These are phyloP conservation scores for Teratosphaeria epicoccoides DNA, from an alignment of 2,329 filamentous ascomycete species.

Conservation along the genomic window DNA sequence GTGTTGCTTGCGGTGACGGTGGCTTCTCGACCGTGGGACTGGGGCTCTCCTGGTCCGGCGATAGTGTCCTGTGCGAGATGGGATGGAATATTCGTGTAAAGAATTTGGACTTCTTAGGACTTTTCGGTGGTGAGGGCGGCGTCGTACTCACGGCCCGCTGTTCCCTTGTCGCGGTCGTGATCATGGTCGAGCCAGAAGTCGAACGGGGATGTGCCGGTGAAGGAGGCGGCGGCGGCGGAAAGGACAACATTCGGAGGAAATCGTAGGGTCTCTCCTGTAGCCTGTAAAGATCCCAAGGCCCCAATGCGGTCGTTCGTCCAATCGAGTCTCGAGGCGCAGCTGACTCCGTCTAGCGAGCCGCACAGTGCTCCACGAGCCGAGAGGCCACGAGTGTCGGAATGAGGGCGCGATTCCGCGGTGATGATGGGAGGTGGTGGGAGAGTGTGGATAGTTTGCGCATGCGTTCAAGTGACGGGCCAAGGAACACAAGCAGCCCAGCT, in stretches of 20 bases:
- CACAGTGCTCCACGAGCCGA: too few relatives aligned
- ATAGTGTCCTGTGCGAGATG: neutral
- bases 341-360: too few relatives aligned
- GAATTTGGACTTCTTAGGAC: constrained; percentile 12
- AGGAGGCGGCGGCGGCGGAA: neutral
- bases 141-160: constrained; percentile 8
- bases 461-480: neutral
- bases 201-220: neutral
- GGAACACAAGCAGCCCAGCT: neutral
- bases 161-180: neutral
- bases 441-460: neutral
- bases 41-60: neutral
- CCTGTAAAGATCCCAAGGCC: too few relatives aligned
- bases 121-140: constrained; percentile 3
- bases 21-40: neutral
- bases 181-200: neutral
- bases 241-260: neutral
- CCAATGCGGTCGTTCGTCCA: too few relatives aligned
- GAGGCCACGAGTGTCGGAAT: too few relatives aligned
- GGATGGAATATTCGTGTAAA: constrained; percentile 6
- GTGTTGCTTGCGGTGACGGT: neutral
- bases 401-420: neutral
- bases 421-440: neutral
- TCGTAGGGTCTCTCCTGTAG: neutral
- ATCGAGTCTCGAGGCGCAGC: too few relatives aligned